A percentile compares a stretch with the other conserved stretches of the same genome.
Conservation (phyloP, 2,329 filamentous ascomycete species). For the Fusarium sororula region DNA sequence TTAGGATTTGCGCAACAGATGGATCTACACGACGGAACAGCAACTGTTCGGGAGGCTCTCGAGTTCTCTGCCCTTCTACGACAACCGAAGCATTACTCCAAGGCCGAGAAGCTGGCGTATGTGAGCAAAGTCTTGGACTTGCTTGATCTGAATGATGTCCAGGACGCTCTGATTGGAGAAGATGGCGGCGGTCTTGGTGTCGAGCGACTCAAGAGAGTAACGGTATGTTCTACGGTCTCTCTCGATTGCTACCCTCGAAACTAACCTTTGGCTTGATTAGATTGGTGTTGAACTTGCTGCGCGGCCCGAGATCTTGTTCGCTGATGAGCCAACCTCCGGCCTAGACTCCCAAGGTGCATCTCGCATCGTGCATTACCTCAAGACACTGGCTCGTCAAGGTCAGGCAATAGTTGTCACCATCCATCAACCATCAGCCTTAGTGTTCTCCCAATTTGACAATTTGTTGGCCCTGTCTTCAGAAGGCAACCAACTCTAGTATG, state of each 20-base stretch:
- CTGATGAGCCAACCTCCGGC: background rate
- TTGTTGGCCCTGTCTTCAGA: background rate
- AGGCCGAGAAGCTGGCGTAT: background rate
- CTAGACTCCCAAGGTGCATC: background rate
- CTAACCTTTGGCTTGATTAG: background rate
- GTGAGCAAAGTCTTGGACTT: background rate
- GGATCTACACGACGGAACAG: background rate
- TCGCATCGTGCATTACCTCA: background rate
- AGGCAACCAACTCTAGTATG: background rate
- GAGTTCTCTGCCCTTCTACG: background rate
- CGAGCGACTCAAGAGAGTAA: background rate
- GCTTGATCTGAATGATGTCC: background rate
- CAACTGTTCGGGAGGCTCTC: background rate
- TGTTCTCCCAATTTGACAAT: background rate
- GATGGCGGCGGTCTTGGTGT: background rate
- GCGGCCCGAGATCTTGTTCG: background rate
- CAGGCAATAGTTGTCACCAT: background rate
- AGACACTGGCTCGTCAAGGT: background rate
- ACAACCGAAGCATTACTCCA: background rate
- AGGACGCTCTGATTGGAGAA: background rate
- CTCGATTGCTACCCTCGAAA: background rate
- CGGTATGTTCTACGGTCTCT: background rate
- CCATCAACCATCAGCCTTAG: background rate
- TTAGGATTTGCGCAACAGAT: background rate
- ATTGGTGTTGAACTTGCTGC: background rate